Conservation (phyloP, 768 basidiomycete species). For the Amylocystis lapponica region DNA sequence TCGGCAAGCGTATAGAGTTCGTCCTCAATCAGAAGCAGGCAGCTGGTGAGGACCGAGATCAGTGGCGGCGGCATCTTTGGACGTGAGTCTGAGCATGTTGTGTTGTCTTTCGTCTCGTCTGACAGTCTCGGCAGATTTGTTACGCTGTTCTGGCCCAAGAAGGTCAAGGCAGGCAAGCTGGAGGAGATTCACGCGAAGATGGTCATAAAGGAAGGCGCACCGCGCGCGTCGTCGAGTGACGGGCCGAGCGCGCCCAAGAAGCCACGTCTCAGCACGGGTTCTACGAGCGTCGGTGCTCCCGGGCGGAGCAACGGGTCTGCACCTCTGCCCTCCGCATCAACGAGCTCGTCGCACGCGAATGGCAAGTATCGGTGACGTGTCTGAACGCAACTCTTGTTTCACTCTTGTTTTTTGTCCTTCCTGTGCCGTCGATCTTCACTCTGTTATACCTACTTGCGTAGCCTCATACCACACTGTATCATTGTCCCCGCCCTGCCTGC, state of each 20-base stretch:
- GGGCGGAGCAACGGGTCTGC: slow-evolving; percentile 10
- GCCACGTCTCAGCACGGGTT: slow-evolving; percentile 18
- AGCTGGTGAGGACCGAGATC: slow-evolving; percentile 74
- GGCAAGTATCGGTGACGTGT: slow-evolving; percentile 19
- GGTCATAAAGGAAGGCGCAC: slow-evolving; percentile 73
- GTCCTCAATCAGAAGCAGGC: slow-evolving; percentile 73
- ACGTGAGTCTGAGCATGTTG: slow-evolving; percentile 58
- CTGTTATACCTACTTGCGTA: no score
- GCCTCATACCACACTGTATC: no score
- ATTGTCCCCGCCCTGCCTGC: no score
- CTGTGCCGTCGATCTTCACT: no score
- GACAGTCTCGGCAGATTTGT: slow-evolving; percentile 59
- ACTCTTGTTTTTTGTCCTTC: no score
- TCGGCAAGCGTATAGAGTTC: slow-evolving; percentile 85
- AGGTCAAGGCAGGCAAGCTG: slow-evolving; percentile 88
- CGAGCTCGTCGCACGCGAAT: slow-evolving; percentile 19
- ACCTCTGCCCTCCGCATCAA: slow-evolving; percentile 14
- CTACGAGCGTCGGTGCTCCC: slow-evolving; percentile 2
- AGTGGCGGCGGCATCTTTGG: slow-evolving; percentile 95
- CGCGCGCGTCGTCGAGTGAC: slow-evolving; percentile 22
- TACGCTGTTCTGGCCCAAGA: slow-evolving; percentile 95
- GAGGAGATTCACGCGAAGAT: slow-evolving; percentile 96
- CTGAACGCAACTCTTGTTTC: no score
- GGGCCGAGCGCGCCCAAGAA: slow-evolving; percentile 21
- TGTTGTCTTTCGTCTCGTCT: background rate